Conservation (phyloP, 169 alveolate genomes). For the Gregarina niphandrodes region DNA sequence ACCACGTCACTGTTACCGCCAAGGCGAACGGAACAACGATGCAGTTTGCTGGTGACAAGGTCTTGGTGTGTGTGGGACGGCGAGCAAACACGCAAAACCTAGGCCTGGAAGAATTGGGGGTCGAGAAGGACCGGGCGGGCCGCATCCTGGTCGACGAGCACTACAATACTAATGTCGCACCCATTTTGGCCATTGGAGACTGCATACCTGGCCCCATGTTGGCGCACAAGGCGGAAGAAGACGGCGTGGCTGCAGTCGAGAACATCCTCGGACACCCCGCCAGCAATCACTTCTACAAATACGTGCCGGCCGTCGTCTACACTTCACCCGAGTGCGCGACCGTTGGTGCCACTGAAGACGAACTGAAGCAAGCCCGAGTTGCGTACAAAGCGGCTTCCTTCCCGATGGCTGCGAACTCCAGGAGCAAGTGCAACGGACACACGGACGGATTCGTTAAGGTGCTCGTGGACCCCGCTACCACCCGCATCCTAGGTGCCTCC, state of each 20-base stretch:
- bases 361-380: conserved; percentile 29
- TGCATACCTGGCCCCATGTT: conserved; percentile 85
- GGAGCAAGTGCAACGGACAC: conserved; percentile 75
- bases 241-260: conserved; percentile 77
- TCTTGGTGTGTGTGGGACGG: conserved; percentile 84
- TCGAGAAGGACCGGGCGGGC: conserved; percentile 48
- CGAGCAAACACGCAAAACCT: conserved; percentile 68
- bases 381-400: conserved; percentile 61
- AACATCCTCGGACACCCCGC: conserved; percentile 53
- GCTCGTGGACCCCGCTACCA: conserved; percentile 56
- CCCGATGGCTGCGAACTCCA: conserved; percentile 79
- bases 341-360: conserved; percentile 89
- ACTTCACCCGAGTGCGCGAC: conserved; percentile 93
- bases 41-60: conserved; percentile 21
- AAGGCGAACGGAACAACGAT: neutral
- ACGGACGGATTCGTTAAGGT: conserved; percentile 77
- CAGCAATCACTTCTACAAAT: conserved; percentile 50
- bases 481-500: conserved; percentile 83
- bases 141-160: conserved; percentile 37
- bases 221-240: conserved; percentile 96
- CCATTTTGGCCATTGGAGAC: conserved; percentile 90
- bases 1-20: conserved; percentile 20
- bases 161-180: conserved; percentile 34
- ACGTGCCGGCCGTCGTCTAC: conserved; percentile 85
- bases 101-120: conserved; percentile 59